These are phyloP conservation scores for Kwoniella bestiolae DNA, from an alignment of 768 basidiomycete species.

Conservation along the genomic window DNA sequence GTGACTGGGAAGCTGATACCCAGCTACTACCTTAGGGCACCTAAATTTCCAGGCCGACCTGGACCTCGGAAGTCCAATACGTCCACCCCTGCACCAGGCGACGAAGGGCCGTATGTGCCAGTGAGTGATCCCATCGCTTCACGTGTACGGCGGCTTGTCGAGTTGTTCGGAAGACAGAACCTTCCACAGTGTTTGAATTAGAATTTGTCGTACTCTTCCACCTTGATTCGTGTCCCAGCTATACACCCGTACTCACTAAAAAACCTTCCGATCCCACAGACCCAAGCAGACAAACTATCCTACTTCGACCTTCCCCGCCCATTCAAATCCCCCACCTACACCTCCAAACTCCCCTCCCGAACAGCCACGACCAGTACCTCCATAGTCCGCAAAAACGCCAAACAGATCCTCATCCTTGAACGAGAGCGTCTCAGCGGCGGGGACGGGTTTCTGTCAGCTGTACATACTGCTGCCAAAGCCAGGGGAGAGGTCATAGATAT, in stretches of 20 bases:
- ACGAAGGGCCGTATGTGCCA: slow-evolving; percentile 28
- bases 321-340: slow-evolving; percentile 39
- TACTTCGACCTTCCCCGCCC: slow-evolving; percentile 42
- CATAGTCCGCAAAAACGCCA: slow-evolving; percentile 47
- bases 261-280: slow-evolving; percentile 14
- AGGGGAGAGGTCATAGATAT: slow-evolving; percentile 44
- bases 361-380: slow-evolving; percentile 34
- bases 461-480: slow-evolving; percentile 37
- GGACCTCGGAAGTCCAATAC: slow-evolving; percentile 40
- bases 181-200: too few species aligned
- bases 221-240: too few species aligned
- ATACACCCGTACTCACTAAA: too few species aligned
- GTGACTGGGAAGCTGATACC: not conserved
- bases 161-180: too few species aligned
- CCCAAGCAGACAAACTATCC: slow-evolving; percentile 40
- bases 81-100: slow-evolving; percentile 33
- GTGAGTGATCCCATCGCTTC: too few species aligned
- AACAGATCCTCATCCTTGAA: slow-evolving; percentile 52
- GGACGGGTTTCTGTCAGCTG: slow-evolving; percentile 45
- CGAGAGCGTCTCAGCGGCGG: slow-evolving; percentile 45
- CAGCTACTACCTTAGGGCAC: slow-evolving; percentile 7
- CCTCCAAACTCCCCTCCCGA: slow-evolving; percentile 33
- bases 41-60: slow-evolving; percentile 11
- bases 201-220: too few species aligned
- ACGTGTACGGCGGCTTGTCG: too few species aligned